Evolutionary conservation across 352 stramenopile species (phyloP).

Genomic region (Blastocystis sp.): DNA sequence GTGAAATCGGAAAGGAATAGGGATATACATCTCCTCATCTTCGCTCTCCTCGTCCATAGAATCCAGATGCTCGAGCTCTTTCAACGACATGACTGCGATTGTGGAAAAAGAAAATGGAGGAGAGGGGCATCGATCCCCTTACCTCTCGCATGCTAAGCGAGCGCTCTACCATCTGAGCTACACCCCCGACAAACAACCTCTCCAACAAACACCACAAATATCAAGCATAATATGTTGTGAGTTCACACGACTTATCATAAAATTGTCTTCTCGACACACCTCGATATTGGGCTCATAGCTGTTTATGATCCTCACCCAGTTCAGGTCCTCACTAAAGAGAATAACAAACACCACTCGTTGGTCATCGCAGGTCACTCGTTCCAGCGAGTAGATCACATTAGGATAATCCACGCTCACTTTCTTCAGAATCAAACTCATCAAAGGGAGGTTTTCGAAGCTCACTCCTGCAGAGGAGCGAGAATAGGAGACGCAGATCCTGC

Average conservation of each 20-base stretch:
- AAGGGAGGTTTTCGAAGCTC: conserved; percentile 52
- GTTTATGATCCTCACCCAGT: conserved; percentile 53
- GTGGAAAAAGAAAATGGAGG: conserved; percentile 35
- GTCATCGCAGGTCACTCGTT: conserved; percentile 15
- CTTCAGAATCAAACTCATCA: conserved; percentile 54
- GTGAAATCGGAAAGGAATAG: conserved; percentile 49
- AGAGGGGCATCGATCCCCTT: conserved; percentile 61
- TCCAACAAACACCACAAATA: not conserved
- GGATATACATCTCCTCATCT: conserved; percentile 56
- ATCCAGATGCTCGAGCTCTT: not conserved
- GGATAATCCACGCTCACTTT: conserved; percentile 25
- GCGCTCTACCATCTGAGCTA: conserved; percentile 61
- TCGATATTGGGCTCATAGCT: conserved; percentile 53
- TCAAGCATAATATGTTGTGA: conserved; percentile 24
- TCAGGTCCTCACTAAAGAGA: conserved; percentile 31
- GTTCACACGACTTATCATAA: conserved; percentile 3
- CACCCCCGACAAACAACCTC: not conserved
- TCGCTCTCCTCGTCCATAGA: conserved; percentile 9
- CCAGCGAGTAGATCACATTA: conserved; percentile 27
- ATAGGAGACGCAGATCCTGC: conserved; percentile 39
- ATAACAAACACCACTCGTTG: conserved; percentile 2
- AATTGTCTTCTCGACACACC: conserved; percentile 41
- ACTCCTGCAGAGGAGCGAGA: conserved; percentile 12
- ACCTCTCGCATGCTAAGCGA: conserved; percentile 61
- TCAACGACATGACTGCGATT: not conserved